These are phyloP conservation scores for Colletotrichum sp. DNA, from an alignment of 2,329 filamentous ascomycete species.

Conservation along the genomic window DNA sequence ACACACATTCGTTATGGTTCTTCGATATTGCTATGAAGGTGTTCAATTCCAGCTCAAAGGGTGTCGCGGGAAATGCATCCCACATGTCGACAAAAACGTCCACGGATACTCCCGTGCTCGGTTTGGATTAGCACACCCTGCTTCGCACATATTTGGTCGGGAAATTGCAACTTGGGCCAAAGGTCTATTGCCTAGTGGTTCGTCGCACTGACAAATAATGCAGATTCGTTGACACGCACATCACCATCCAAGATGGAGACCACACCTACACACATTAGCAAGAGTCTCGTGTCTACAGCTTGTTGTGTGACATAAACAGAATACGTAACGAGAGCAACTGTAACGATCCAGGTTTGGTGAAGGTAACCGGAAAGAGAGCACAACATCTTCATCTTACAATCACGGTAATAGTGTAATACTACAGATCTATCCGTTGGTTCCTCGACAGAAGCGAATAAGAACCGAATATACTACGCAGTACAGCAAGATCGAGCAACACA, in stretches of 20 bases:
- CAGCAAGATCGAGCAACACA: neutral
- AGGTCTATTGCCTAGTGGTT: neutral
- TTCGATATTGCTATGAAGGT: neutral
- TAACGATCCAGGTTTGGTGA: neutral
- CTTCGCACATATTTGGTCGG: neutral
- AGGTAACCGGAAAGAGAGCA: neutral
- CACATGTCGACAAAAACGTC: neutral
- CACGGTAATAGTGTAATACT: neutral
- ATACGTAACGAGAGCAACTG: neutral
- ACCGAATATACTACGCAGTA: neutral
- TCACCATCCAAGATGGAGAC: neutral
- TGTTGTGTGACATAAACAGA: neutral
- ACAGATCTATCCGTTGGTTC: neutral
- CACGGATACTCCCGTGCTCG: neutral
- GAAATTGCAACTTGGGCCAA: neutral
- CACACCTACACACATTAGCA: neutral
- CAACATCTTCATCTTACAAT: neutral
- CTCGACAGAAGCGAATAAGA: neutral
- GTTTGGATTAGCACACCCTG: neutral
- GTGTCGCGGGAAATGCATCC: neutral
- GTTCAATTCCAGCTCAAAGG: neutral
- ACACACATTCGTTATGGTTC: neutral
- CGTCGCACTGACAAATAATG: neutral
- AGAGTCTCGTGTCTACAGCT: neutral
- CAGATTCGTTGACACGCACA: neutral